These are phyloP conservation scores for Haplosporangium sp. DNA, from an alignment of 371 early-diverging fungal species.

Conservation along the genomic window DNA sequence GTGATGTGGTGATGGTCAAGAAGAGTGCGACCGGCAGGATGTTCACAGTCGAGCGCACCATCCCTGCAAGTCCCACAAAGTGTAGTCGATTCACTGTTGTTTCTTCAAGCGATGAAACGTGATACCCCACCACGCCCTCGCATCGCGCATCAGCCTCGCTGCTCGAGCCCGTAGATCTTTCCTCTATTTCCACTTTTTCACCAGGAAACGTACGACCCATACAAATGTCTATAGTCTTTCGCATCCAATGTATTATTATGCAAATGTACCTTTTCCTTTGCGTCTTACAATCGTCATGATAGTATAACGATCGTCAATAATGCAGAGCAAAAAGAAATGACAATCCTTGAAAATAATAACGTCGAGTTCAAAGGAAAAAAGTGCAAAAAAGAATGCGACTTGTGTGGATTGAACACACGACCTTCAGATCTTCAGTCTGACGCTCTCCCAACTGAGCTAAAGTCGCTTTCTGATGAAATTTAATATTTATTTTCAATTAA, in stretches of 20 bases:
- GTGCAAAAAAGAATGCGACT: slow-evolving; percentile 24
- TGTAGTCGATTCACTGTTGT: slow-evolving; percentile 44
- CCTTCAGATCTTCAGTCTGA: slow-evolving; percentile 47
- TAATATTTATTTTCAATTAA: too few species aligned
- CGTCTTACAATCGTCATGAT: too few species aligned
- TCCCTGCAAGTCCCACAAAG: slow-evolving; percentile 44
- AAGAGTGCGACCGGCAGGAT: slow-evolving; percentile 53
- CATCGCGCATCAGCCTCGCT: slow-evolving; percentile 1
- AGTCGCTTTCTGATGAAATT: too few species aligned
- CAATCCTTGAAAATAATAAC: too few species aligned
- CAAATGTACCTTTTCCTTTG: neutral
- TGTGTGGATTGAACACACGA: slow-evolving; percentile 44
- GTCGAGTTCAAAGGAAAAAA: too few species aligned
- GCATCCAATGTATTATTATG: neutral
- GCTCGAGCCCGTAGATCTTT: neutral
- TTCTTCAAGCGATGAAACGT: slow-evolving; percentile 25
- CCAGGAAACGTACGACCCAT: neutral
- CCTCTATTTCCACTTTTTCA: neutral
- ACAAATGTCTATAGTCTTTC: neutral
- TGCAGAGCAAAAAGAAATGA: too few species aligned
- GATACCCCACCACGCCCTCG: slow-evolving; percentile 4
- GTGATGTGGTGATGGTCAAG: slow-evolving; percentile 48
- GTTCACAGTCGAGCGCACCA: slow-evolving; percentile 47
- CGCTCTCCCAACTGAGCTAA: slow-evolving; percentile 46
- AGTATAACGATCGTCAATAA: too few species aligned